Evolutionary conservation across 306 rosid genomes (phyloP).

Genomic region (Purshia tridentata): DNA sequence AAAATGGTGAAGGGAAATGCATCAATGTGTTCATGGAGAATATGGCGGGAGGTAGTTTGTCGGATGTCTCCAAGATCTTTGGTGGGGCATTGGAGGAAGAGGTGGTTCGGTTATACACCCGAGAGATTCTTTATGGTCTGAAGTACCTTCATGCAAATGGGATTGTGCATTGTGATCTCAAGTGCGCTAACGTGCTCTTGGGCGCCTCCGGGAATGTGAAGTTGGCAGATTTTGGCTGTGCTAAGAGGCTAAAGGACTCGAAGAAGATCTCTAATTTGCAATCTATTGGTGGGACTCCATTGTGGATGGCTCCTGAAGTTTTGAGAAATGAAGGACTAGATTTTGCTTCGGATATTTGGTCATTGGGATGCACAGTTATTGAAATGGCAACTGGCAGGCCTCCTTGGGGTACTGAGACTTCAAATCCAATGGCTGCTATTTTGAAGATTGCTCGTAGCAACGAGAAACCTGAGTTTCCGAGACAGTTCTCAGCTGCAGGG

Average conservation of each 20-base stretch:
- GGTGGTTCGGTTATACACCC: constrained; percentile 53
- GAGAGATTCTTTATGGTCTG: constrained; percentile 50
- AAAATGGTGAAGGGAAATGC: constrained; percentile 24
- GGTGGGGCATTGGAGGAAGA: constrained; percentile 58
- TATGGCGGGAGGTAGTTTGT: constrained; percentile 63
- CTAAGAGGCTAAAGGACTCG: constrained; percentile 33
- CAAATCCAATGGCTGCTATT: constrained; percentile 43
- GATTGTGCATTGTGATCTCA: constrained; percentile 57
- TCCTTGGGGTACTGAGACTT: constrained; percentile 44
- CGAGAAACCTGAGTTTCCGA: constrained; percentile 47
- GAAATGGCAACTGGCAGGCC: constrained; percentile 66
- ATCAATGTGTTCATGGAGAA: constrained; percentile 60
- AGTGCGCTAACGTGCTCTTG: constrained; percentile 67
- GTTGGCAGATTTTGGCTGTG: constrained; percentile 64
- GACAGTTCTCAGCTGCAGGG: constrained; percentile 44
- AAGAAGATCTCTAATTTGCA: not conserved
- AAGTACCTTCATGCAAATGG: constrained; percentile 45
- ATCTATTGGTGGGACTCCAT: constrained; percentile 47
- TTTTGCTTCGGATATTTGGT: constrained; percentile 58
- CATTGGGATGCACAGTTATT: constrained; percentile 63
- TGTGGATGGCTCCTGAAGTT: constrained; percentile 84
- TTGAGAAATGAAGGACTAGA: constrained; percentile 38
- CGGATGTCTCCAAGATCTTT: constrained; percentile 48
- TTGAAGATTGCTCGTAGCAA: constrained; percentile 45
- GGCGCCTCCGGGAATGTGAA: constrained; percentile 56